Evolutionary conservation across 164 flowering plant genomes (phyloP).

Genomic region (Liquidambar formosana): DNA sequence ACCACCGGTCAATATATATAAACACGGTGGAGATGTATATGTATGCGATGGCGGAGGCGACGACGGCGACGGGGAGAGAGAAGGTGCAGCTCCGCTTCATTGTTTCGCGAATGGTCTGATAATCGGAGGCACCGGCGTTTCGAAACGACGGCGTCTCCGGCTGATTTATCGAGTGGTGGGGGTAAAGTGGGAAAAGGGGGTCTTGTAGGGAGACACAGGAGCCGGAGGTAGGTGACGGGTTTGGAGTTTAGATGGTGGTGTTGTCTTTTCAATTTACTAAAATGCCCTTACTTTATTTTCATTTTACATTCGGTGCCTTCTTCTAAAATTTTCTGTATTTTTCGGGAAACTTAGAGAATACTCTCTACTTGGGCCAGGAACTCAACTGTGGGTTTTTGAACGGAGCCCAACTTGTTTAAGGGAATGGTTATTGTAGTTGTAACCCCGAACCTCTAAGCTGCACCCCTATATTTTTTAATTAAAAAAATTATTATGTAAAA

Average conservation of each 20-base stretch:
- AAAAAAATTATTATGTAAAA: too few relatives aligned
- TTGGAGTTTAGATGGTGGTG: conserved; percentile 7
- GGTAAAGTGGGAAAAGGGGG: neutral
- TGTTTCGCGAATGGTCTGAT: neutral
- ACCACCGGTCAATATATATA: conserved; percentile 76
- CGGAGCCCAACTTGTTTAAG: too few relatives aligned
- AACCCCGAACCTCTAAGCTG: too few relatives aligned
- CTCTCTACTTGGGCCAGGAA: too few relatives aligned
- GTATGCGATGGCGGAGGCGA: conserved; percentile 55
- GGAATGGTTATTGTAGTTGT: too few relatives aligned
- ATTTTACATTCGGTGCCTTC: too few relatives aligned
- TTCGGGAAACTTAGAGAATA: too few relatives aligned
- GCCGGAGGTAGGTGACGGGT: conserved; percentile 9
- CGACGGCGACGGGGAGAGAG: conserved; percentile 67
- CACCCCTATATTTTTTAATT: too few relatives aligned
- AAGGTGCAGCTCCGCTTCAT: conserved; percentile 51
- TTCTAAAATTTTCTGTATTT: too few relatives aligned
- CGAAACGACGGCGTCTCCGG: conserved; percentile 34
- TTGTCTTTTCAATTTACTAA: neutral
- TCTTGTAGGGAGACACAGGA: neutral
- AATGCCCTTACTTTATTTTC: neutral
- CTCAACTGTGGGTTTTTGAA: too few relatives aligned
- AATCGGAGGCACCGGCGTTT: conserved; percentile 29
- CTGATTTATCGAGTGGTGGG: neutral
- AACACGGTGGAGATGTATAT: conserved; percentile 70